Percentiles rank a stretch among this genome's conserved stretches.
These are phyloP conservation scores for Trichoderma virens DNA, from an alignment of 495 filamentous ascomycete species.

Conservation along the genomic window DNA sequence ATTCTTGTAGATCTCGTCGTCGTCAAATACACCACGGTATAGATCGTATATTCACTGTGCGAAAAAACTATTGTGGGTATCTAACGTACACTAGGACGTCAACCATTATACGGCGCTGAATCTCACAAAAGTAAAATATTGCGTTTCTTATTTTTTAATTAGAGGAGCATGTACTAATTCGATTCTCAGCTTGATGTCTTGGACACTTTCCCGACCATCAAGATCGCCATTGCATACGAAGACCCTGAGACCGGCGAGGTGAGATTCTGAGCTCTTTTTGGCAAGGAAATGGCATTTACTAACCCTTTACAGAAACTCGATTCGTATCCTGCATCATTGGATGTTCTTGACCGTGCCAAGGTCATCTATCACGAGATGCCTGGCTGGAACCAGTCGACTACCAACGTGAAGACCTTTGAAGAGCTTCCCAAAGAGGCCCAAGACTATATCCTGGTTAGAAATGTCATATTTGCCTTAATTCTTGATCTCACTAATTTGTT, in stretches of 20 bases:
- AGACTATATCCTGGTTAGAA: slow-evolving; percentile 58
- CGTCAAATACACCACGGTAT: slow-evolving; percentile 51
- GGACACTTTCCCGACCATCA: slow-evolving; percentile 73
- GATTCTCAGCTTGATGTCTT: slow-evolving; percentile 60
- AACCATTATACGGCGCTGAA: slow-evolving; percentile 75
- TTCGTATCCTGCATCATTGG: slow-evolving; percentile 32
- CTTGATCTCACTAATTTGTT: not conserved
- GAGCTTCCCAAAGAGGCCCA: slow-evolving; percentile 68
- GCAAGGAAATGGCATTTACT: slow-evolving; percentile 17
- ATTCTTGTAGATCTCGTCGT: slow-evolving; percentile 54
- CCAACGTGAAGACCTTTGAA: slow-evolving; percentile 38
- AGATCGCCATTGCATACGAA: slow-evolving; percentile 65
- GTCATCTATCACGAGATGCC: slow-evolving; percentile 66
- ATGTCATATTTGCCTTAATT: not conserved
- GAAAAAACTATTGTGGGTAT: not conserved
- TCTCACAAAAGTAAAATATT: slow-evolving; percentile 55
- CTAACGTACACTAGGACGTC: slow-evolving; percentile 38
- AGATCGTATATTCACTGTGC: not conserved
- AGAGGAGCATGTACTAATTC: not conserved
- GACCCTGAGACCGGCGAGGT: not conserved
- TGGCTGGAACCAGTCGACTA: slow-evolving; percentile 71
- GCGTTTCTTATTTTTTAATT: not conserved
- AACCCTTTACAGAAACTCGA: slow-evolving; percentile 18
- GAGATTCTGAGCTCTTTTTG: not conserved
- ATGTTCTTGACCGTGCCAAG: slow-evolving; percentile 33